phyloP scores from a whole-genome alignment of 139 green algal species.

The Chlamydomonas schloesseri region DNA sequence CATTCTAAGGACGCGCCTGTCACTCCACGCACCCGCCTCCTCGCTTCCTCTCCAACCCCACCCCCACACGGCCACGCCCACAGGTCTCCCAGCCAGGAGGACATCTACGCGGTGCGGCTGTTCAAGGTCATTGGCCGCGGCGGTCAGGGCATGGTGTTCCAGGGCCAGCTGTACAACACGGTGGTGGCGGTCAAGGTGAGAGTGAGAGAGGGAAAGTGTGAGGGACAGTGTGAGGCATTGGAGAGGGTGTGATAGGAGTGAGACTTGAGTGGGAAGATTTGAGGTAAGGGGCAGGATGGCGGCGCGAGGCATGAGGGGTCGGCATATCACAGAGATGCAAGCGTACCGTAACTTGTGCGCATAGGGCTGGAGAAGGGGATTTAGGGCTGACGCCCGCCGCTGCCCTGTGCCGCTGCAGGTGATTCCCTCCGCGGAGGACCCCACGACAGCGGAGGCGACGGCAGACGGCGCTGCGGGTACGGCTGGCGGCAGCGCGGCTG shows the following conservation, averaged over 20 bases:
- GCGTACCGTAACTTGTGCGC: too few species aligned
- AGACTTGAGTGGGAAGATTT: too few species aligned
- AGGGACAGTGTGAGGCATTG: too few species aligned
- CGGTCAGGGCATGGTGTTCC: conserved; percentile 33
- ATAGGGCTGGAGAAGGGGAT: too few species aligned
- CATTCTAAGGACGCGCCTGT: too few species aligned
- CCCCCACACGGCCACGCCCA: neutral
- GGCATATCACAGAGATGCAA: too few species aligned
- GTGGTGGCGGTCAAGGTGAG: conserved; percentile 32
- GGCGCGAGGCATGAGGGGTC: too few species aligned
- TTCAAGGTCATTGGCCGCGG: conserved; percentile 18
- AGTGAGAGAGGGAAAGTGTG: neutral
- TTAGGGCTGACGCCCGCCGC: too few species aligned
- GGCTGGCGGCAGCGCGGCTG: neutral
- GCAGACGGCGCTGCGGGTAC: neutral
- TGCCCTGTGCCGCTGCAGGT: neutral
- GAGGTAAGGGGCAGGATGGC: too few species aligned
- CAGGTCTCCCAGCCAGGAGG: neutral
- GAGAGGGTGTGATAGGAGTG: too few species aligned
- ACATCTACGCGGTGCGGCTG: conserved; percentile 9
- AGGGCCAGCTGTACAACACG: conserved; percentile 24
- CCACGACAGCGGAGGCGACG: neutral
- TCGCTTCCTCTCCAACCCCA: neutral
- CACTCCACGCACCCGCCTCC: neutral
- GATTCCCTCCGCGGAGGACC: conserved; percentile 11